A percentile compares a stretch with the other conserved stretches of the same genome.
These are phyloP conservation scores for Ustilago shanxiensis DNA, from an alignment of 1,284 basidiomycete species.

Conservation along the genomic window DNA sequence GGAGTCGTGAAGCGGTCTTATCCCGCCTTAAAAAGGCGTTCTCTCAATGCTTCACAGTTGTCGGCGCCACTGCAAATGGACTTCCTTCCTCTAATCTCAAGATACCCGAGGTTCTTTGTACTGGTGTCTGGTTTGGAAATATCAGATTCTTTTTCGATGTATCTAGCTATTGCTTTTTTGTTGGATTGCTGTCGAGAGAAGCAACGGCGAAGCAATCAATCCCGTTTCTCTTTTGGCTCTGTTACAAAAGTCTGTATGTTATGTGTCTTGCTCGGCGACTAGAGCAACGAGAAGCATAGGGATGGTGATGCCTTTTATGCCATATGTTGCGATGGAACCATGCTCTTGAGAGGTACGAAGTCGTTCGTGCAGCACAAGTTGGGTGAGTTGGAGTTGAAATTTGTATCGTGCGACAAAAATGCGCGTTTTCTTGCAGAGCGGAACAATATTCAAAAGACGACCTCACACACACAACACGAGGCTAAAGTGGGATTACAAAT, in stretches of 20 bases:
- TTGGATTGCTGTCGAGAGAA: background rate
- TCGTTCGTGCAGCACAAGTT: too few species aligned
- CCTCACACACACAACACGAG: too few species aligned
- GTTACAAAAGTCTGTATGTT: background rate
- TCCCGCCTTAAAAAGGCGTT: background rate
- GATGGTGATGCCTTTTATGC: too few species aligned
- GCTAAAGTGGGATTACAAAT: conserved; percentile 33
- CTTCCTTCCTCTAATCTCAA: conserved; percentile 12
- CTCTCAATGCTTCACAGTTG: background rate
- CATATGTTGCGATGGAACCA: background rate
- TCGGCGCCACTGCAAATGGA: background rate
- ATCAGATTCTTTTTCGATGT: background rate
- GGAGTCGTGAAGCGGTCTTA: too few species aligned
- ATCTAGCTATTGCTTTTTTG: background rate
- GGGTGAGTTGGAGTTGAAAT: too few species aligned
- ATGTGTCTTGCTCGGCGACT: too few species aligned
- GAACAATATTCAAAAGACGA: conserved; percentile 8
- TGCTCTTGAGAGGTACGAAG: too few species aligned
- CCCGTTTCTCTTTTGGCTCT: background rate
- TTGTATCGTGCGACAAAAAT: conserved; percentile 26
- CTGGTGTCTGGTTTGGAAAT: background rate
- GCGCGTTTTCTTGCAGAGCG: background rate
- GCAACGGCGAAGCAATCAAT: too few species aligned
- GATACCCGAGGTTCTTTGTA: conserved; percentile 28
- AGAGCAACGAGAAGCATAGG: too few species aligned